A percentile compares a stretch with the other conserved stretches of the same genome.
These are phyloP conservation scores for Scedosporium aurantiacum DNA, from an alignment of 2,329 filamentous ascomycete species.

Conservation along the genomic window DNA sequence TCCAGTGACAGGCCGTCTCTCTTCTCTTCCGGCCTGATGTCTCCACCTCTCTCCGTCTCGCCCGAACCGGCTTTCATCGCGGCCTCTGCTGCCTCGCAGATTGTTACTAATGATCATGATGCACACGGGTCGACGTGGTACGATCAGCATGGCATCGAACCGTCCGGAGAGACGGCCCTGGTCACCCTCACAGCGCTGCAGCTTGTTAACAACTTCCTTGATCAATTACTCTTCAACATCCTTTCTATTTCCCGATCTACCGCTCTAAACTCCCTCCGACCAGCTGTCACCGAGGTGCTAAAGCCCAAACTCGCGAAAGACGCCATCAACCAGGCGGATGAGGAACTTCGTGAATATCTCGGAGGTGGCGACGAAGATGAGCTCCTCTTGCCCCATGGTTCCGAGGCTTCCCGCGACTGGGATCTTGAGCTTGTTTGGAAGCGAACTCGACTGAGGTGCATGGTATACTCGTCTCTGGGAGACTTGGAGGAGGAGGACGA, in stretches of 20 bases:
- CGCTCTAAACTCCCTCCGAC: conserved; percentile 60
- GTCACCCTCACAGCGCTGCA: conserved; percentile 64
- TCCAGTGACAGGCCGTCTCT: conserved; percentile 61
- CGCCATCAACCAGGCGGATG: conserved; percentile 70
- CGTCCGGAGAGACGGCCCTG: conserved; percentile 55
- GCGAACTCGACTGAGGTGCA: conserved; percentile 80
- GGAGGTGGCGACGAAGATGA: conserved; percentile 71
- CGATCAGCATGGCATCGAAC: conserved; percentile 55
- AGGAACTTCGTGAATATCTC: conserved; percentile 79
- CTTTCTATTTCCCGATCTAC: conserved; percentile 73
- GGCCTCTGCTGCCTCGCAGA: conserved; percentile 75
- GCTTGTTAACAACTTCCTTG: conserved; percentile 83
- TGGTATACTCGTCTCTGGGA: conserved; percentile 95
- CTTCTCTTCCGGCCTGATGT: conserved; percentile 45
- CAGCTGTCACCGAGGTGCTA: conserved; percentile 75
- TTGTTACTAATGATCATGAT: conserved; percentile 81
- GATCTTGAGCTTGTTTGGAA: conserved; percentile 94
- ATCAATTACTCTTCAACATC: conserved; percentile 85
- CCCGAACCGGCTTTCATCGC: conserved; percentile 84
- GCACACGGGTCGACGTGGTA: conserved; percentile 59
- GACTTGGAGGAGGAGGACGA: conserved; percentile 98
- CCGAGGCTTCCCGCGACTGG: conserved; percentile 47
- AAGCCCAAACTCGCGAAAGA: conserved; percentile 82
- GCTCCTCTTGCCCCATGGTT: conserved; percentile 41
- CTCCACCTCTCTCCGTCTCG: conserved; percentile 56